phyloP scores from a whole-genome alignment of 371 early-diverging fungal genomes.

The Circinella umbellata region DNA sequence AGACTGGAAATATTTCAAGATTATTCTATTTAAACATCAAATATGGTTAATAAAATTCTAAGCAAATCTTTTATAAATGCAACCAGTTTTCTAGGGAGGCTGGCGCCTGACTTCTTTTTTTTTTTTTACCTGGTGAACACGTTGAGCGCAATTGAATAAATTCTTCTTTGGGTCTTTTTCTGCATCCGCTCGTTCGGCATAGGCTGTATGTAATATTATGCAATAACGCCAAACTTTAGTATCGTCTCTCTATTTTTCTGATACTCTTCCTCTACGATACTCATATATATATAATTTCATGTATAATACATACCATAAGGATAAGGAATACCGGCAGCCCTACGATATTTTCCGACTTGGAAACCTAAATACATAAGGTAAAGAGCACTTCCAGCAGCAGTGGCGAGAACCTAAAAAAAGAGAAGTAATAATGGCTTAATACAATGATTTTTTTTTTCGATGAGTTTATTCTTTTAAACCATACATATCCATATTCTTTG shows the following conservation, averaged over 20 bases:
- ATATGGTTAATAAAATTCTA: neutral
- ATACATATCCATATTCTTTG: slow-evolving; percentile 67
- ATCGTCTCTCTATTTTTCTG: neutral
- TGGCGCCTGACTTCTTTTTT: neutral
- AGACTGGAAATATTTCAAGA: slow-evolving; percentile 38
- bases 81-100: no score
- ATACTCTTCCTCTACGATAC: neutral
- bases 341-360: slow-evolving; percentile 59
- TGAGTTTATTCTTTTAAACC: slow-evolving; percentile 12
- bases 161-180: slow-evolving; percentile 59
- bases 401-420: slow-evolving; percentile 41
- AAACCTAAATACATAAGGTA: slow-evolving; percentile 49
- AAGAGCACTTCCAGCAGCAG: slow-evolving; percentile 41
- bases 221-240: neutral
- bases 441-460: neutral
- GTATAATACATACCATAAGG: slow-evolving; percentile 50
- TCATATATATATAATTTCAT: no score
- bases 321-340: slow-evolving; percentile 60
- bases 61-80: neutral
- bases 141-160: slow-evolving; percentile 71
- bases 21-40: slow-evolving; percentile 21
- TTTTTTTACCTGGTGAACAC: slow-evolving; percentile 59
- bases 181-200: slow-evolving; percentile 61
- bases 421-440: neutral
- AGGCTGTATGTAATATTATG: slow-evolving; percentile 29